A percentile compares a stretch with the other conserved stretches of the same genome.
Evolutionary conservation across 495 filamentous ascomycete genomes (phyloP).

Genomic region (Paragyromitra xinjiangensis): DNA sequence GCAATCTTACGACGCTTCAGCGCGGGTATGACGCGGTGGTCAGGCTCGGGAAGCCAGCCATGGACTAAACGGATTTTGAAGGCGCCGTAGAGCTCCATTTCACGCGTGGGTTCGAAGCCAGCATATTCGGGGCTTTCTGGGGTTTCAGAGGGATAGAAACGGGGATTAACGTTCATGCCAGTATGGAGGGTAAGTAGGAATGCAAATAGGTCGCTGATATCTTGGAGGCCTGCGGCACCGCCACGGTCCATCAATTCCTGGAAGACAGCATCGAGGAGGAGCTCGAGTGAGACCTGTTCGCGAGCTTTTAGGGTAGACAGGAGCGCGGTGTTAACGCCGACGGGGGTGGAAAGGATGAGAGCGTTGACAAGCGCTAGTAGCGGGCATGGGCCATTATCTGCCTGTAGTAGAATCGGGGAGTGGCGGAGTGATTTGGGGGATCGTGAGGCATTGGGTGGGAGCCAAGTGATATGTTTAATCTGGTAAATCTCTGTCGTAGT

Average conservation of each 20-base stretch:
- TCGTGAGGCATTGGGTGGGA: constrained; percentile 19
- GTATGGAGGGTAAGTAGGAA: constrained; percentile 92
- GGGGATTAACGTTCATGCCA: constrained; percentile 98
- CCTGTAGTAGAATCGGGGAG: constrained; percentile 88
- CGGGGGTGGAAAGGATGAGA: constrained; percentile 78
- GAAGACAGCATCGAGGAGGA: constrained; percentile 86
- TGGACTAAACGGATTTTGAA: constrained; percentile 92
- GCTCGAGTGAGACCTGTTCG: constrained; percentile 85
- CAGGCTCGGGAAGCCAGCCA: constrained; percentile 81
- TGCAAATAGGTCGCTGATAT: constrained; percentile 83
- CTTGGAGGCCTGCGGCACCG: constrained; percentile 69
- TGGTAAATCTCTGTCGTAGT: constrained; percentile 56
- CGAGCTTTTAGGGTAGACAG: constrained; percentile 76
- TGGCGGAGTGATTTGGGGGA: constrained; percentile 60
- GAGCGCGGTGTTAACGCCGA: constrained; percentile 71
- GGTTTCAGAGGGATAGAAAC: constrained; percentile 70
- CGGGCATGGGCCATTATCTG: constrained; percentile 92
- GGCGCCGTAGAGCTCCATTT: constrained; percentile 85
- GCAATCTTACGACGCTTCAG: constrained; percentile 76
- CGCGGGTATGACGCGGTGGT: constrained; percentile 67
- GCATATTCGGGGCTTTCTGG: constrained; percentile 61
- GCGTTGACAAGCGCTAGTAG: constrained; percentile 94
- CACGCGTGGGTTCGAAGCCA: constrained; percentile 80
- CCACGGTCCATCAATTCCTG: constrained; percentile 83
- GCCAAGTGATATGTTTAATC: constrained; percentile 57